Conservation (phyloP, 2,329 filamentous ascomycete genomes). For the Penicillium sp. region DNA sequence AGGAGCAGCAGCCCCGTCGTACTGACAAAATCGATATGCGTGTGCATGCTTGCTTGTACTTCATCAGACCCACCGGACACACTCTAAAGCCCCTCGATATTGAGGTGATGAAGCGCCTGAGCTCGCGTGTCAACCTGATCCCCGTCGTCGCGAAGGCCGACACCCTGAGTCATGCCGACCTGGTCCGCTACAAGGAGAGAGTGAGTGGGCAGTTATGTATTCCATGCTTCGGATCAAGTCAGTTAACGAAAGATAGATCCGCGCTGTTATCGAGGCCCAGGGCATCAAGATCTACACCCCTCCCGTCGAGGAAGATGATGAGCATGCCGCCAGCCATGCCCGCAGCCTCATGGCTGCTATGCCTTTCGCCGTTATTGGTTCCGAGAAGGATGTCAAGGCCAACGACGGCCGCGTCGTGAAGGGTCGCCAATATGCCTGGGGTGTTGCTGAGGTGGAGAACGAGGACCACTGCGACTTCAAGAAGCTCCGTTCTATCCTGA, state of each 20-base stretch:
- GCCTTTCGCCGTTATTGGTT: slow-evolving; percentile 98
- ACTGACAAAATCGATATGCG: slow-evolving; percentile 99
- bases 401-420: slow-evolving; percentile 95
- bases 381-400: slow-evolving; percentile 98
- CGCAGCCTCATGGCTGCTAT: slow-evolving; percentile 93
- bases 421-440: slow-evolving; percentile 98
- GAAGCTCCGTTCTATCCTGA: slow-evolving; percentile 97
- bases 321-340: slow-evolving; percentile 91
- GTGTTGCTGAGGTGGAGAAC: slow-evolving; percentile 98
- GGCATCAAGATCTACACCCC: slow-evolving; percentile 99
- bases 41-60: slow-evolving; percentile 97
- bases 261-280: slow-evolving; percentile 92
- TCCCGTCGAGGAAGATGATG: slow-evolving; percentile 95
- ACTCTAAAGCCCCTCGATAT: slow-evolving; percentile 98
- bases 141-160: slow-evolving; percentile 98
- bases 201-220: slow-evolving; percentile 53
- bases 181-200: slow-evolving; percentile 91
- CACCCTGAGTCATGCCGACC: slow-evolving; percentile 87
- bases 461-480: slow-evolving; percentile 99
- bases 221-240: background rate
- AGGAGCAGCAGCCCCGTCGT: slow-evolving; percentile 98
- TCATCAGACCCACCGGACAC: slow-evolving; percentile 97
- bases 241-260: slow-evolving; percentile 60
- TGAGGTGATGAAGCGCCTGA: slow-evolving; percentile 99
- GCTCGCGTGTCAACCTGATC: slow-evolving; percentile 96